phyloP scores from a whole-genome alignment of 1,139 yeast genomes.

The Blastobotrys proliferans region DNA sequence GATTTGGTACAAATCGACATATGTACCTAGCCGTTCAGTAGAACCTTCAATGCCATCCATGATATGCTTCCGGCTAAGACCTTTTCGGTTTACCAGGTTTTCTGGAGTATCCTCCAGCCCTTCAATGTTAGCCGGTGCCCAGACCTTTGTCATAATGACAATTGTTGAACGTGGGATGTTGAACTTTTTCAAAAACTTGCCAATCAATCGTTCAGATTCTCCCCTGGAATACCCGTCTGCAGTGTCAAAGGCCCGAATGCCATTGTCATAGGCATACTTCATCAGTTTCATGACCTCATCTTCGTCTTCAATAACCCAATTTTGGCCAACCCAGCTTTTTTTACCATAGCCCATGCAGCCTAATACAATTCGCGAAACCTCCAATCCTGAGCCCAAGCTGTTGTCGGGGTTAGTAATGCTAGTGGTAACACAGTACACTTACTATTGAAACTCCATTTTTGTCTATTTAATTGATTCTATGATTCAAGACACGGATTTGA shows the following conservation, averaged over 20 bases:
- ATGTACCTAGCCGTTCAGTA: slow-evolving; percentile 59
- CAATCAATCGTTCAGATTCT: slow-evolving; percentile 40
- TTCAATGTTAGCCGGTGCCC: slow-evolving; percentile 12
- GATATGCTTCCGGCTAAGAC: slow-evolving; percentile 48
- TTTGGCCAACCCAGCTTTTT: slow-evolving; percentile 43
- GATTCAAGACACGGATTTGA: no score
- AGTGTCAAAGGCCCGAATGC: slow-evolving; percentile 53
- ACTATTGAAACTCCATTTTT: no score
- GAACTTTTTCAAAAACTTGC: slow-evolving; percentile 43
- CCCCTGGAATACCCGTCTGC: slow-evolving; percentile 51
- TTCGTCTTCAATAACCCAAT: slow-evolving; percentile 48
- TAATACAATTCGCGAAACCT: slow-evolving; percentile 48
- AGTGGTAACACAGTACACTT: no score
- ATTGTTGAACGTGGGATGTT: slow-evolving; percentile 43
- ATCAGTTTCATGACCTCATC: slow-evolving; percentile 39
- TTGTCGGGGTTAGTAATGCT: no score
- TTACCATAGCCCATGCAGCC: slow-evolving; percentile 59
- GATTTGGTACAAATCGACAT: slow-evolving; percentile 72
- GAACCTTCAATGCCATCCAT: slow-evolving; percentile 48
- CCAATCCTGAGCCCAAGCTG: slow-evolving; percentile 44
- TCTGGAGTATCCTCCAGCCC: slow-evolving; percentile 32
- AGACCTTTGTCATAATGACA: slow-evolving; percentile 44
- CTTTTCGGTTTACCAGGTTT: slow-evolving; percentile 37
- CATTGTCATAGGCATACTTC: slow-evolving; percentile 48
- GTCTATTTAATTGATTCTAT: no score